Evolutionary conservation across 1,284 basidiomycete genomes (phyloP), one percentile per base, ranked within the genome.

Genomic region (Athelia psychrophila): DNA sequence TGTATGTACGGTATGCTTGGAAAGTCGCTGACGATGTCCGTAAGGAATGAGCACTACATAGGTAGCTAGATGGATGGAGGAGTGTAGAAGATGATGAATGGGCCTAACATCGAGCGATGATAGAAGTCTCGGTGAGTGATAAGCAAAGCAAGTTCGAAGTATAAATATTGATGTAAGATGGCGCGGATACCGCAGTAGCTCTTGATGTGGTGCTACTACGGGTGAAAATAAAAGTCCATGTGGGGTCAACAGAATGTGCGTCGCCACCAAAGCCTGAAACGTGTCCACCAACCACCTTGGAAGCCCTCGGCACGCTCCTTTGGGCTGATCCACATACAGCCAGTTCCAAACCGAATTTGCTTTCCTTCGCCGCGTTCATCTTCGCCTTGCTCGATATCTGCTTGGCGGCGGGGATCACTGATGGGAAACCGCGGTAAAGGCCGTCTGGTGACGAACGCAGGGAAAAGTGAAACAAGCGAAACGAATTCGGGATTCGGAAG

Each of bases 221-320:
- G 27, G 27, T 30, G 6, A 30, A 30, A 13, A 6, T 13, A 5
- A 30, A 30, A 30, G 27, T 5, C 13, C 27, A 30, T 13, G 13
- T 13, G 27, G 6, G 13, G 27, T 30, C 27, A 83, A 67, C 86
- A 88, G 68, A 89, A 88, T 36, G 83, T 56, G 67, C 76, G 79
- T 63, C 78, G 80, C 77, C 83, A 85, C 88, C 88, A 91, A 30
- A 81, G 64, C 58, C 81, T 70, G 62, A 91, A 81, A 57, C 83
- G 74, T 42, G 78, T 78, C 87, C 87, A 90, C 85, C 84, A 89
- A 51, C 79, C 76, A 18, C 88, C 87, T 61, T 79, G 73, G 81
- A 83, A 89, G 23, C 79, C 81, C 35, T 78, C 75, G 25, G 68
- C 68, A 32, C 88, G 82, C 49, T 70, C 65, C 60, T 75, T 80